A percentile compares a stretch with the other conserved stretches of the same genome.
Evolutionary conservation across 1,284 basidiomycete species (phyloP).

Genomic region (Golubevia sp.): DNA sequence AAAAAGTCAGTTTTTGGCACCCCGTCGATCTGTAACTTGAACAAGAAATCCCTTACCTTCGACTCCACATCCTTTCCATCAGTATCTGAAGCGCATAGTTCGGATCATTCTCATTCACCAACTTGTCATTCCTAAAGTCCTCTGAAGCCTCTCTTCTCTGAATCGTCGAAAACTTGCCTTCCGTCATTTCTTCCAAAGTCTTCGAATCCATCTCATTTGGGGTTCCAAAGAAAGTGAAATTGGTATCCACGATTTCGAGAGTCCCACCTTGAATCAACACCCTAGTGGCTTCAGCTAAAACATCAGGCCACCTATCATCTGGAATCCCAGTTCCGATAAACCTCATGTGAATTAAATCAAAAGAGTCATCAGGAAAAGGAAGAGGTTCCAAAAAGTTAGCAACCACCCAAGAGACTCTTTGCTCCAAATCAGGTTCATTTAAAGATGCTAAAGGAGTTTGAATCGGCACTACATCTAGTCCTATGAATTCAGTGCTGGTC

Average conservation of each 20-base stretch:
- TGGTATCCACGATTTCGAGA: conserved; percentile 33
- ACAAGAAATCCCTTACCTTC: conserved; percentile 6
- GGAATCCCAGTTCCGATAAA: conserved; percentile 25
- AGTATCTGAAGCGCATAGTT: conserved; percentile 24
- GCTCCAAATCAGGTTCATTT: conserved; percentile 24
- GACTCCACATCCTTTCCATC: conserved; percentile 25
- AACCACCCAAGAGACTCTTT: conserved; percentile 40
- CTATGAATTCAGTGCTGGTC: conserved; percentile 39
- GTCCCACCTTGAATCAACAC: conserved; percentile 33
- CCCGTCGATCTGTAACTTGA: background rate
- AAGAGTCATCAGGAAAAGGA: conserved; percentile 39
- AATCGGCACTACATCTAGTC: conserved; percentile 38
- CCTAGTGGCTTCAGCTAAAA: conserved; percentile 24
- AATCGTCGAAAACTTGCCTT: background rate
- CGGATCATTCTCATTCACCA: background rate
- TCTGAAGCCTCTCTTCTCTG: conserved; percentile 12
- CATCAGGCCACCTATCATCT: conserved; percentile 32
- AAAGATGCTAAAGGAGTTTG: conserved; percentile 24
- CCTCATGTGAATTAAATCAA: conserved; percentile 44
- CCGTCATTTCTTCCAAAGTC: background rate
- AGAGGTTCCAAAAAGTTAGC: conserved; percentile 40
- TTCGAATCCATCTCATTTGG: conserved; percentile 20
- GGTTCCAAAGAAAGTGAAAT: conserved; percentile 30
- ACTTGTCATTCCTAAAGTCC: conserved; percentile 10
- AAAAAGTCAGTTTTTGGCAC: background rate